A percentile compares a stretch with the other conserved stretches of the same genome.
phyloP scores from a whole-genome alignment of 371 early-diverging fungal genomes.

The Syncephalastrum sp. region DNA sequence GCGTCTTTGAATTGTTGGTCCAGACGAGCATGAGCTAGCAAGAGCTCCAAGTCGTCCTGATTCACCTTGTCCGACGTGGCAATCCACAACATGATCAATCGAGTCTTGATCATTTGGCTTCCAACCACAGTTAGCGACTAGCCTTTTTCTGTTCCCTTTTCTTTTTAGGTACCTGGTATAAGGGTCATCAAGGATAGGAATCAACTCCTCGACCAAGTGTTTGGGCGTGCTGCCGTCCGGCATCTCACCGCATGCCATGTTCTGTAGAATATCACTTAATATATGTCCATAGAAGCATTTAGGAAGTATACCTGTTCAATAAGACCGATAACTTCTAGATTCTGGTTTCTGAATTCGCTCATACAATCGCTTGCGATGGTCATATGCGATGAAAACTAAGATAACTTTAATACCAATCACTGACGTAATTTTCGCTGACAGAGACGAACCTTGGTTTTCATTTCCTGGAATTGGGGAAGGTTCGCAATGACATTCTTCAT shows the following conservation, averaged over 20 bases:
- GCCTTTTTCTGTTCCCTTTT: no score
- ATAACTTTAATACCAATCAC: background rate
- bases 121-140: background rate
- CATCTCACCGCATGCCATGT: constrained; percentile 88
- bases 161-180: constrained; percentile 41
- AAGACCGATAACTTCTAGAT: constrained; percentile 68
- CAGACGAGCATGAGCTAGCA: constrained; percentile 77
- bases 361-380: constrained; percentile 91
- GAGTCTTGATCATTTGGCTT: constrained; percentile 75
- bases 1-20: constrained; percentile 73
- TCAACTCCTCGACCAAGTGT: constrained; percentile 79
- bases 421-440: background rate
- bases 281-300: background rate
- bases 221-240: constrained; percentile 76
- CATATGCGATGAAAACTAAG: constrained; percentile 88
- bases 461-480: constrained; percentile 91
- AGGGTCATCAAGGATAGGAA: constrained; percentile 79
- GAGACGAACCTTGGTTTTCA: constrained; percentile 67
- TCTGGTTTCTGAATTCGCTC: constrained; percentile 69
- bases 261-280: constrained; percentile 36
- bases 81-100: constrained; percentile 84
- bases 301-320: constrained; percentile 71
- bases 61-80: constrained; percentile 69
- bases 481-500: constrained; percentile 89
- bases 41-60: constrained; percentile 63